Evolutionary conservation across 2,329 filamentous ascomycete species (phyloP), one percentile per base, ranked within the genome.

Genomic region (Sporothrix dimorphospora): DNA sequence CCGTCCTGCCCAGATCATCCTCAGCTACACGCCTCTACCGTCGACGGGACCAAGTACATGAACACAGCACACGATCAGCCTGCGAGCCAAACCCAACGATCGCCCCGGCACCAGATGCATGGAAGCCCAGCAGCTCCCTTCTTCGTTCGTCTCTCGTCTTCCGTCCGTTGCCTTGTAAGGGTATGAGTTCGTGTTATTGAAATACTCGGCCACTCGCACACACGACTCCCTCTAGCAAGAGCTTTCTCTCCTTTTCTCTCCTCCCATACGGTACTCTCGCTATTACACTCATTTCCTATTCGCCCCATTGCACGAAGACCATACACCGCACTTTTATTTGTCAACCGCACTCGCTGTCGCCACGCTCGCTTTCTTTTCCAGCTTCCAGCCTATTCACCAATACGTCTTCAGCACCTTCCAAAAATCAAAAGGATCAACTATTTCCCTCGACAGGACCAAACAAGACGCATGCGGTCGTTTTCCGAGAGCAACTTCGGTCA

Each of bases 1-100:
- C 47, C 70, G 34, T 16, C 69, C 27, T 66, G 47, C 47, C 45
- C 14, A 53, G 57, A 53, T 66, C 69, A 21, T 49, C 63, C 14
- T 55, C n/a, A 30, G 30, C 69, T 63, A 5, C n/a, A 55, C 34
- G 34, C 57, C 45, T 63, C 27, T 66, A n/a, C n/a, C 59, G n/a
- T 27, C n/a, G n/a, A 55, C 47, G 16, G 47, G 38, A 47, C 24
- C 61, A 59, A 42, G 70, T n/a, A 30, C 16, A 70, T 51, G 45
- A 63, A 57, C 24, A 55, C 57, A 71, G 21, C 70, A 69, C 63
- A 61, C 72, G 45, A 70, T 63, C 72, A 65, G 21, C 70, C 42
- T 51, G 40, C 47, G 57, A 69, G 27, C 24, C 53, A 38, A 71
- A 38, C 70, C 74, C 61, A 30, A 75, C 76, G 77, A 79, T 80